Percentiles rank a stretch among this genome's conserved stretches.
Evolutionary conservation across 202 grass and related monocot genomes (phyloP).

Genomic region (Eragrostis tef): DNA sequence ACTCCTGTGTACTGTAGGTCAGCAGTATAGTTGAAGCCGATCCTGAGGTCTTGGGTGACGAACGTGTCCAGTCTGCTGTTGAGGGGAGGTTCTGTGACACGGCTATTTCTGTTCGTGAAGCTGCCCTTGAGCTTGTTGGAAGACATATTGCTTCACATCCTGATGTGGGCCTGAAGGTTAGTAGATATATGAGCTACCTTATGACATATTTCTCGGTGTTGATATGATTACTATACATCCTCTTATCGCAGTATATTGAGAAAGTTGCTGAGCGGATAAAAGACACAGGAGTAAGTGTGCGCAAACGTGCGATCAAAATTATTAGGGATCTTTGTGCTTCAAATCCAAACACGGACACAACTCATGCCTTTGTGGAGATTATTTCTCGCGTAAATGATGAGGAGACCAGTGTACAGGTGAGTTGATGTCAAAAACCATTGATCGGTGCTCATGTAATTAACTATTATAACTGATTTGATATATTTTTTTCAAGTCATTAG

Average conservation of each 20-base stretch:
- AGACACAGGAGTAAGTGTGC: constrained; percentile 96
- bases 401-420: constrained; percentile 97
- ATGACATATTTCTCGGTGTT: constrained; percentile 40
- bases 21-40: constrained; percentile 99
- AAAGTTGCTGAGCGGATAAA: constrained; percentile 97
- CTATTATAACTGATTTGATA: constrained; percentile 37
- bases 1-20: constrained; percentile 60
- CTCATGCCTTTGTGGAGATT: constrained; percentile 91
- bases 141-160: constrained; percentile 99
- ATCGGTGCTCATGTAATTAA: constrained; percentile 2
- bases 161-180: constrained; percentile 96
- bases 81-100: constrained; percentile 99
- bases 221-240: constrained; percentile 35
- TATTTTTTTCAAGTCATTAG: neutral
- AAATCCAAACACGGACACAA: constrained; percentile 66
- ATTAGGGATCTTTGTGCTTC: constrained; percentile 93
- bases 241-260: constrained; percentile 81
- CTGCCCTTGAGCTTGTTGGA: constrained; percentile 98
- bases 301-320: constrained; percentile 97
- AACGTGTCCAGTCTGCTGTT: constrained; percentile 93
- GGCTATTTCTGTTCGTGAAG: constrained; percentile 99
- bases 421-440: constrained; percentile 20
- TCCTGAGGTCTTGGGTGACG: constrained; percentile 95
- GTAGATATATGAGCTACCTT: constrained; percentile 43
- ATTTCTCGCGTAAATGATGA: constrained; percentile 99